Base-by-base conservation (phyloP, 257 asterid genomes). In the Rauvolfia tetraphylla region DNA sequence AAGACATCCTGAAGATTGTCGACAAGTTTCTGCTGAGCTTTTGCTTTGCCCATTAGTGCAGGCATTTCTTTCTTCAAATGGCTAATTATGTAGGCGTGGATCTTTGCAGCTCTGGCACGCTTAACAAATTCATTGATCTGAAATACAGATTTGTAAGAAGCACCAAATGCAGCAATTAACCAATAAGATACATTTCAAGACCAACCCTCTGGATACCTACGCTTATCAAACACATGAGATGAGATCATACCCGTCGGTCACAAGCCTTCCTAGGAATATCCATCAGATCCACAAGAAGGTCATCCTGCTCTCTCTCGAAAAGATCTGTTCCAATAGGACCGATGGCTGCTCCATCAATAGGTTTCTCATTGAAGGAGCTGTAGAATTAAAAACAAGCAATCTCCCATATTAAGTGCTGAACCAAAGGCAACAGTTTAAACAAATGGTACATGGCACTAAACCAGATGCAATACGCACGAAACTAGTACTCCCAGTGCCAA, bases 41-140 rank as follows among this genome's bases (percentile, higher is more conserved):
- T 94, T 23, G 96, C 73, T 81, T 94, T 94, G 39, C 98, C 98
- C 87, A 92, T 85, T 74, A 94, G 72, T 61, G 97, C 69, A 10
- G 97, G 98, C 98, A 94, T 94, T 85, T 94, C 97, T 69, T 88
- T 94, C 76, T 94, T 94, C 58, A 94, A 97, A 65, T 94, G 97
- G 79, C 98, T 86, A 34, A 94, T 92, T 63, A 94, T 94, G 89
- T 90, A 89, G 51, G 98, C 94, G 65, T 94, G 98, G 29, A 94
- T 94, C 84, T 92, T 94, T 42, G 92, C 96, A n/a, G 96, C 97
- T 86, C 98, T 86, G 31, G 98, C 95, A 12, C 97, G 97, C 78
- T 94, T 94, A 9, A 92, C 97, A 85, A 94, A 90, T 80, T 94
- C 98, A 75, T 94, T 94, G 83, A 94, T 88, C 98, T 94, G 85